Evolutionary conservation across 2,329 filamentous ascomycete species (phyloP).

Genomic region (Colletotrichum lupini): DNA sequence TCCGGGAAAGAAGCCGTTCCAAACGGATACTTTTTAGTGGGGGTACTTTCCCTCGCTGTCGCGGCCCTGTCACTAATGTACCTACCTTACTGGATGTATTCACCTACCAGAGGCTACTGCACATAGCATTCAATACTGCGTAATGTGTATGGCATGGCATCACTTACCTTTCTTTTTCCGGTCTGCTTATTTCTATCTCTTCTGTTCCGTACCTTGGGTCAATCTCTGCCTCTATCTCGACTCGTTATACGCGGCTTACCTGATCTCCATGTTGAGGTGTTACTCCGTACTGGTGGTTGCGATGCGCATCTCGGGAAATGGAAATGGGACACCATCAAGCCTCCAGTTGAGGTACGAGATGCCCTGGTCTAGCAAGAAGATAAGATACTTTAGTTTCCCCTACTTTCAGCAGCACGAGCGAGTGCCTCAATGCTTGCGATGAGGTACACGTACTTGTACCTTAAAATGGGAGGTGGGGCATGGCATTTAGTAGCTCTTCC

Average conservation of each 20-base stretch:
- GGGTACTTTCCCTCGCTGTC: slow-evolving; percentile 4
- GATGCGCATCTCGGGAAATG: neutral
- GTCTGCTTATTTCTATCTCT: neutral
- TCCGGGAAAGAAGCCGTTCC: slow-evolving; percentile 16
- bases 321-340: neutral
- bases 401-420: neutral
- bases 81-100: neutral
- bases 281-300: neutral
- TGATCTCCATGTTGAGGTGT: neutral
- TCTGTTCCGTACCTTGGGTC: neutral
- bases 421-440: neutral
- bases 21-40: slow-evolving; percentile 20
- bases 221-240: neutral
- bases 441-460: neutral
- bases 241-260: too few relatives aligned
- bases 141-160: too few relatives aligned
- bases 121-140: neutral
- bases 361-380: neutral
- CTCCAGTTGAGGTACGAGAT: neutral
- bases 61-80: slow-evolving; percentile 7
- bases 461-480: slow-evolving; percentile 6
- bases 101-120: too few relatives aligned
- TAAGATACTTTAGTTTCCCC: neutral
- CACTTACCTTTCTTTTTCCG: neutral
- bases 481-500: slow-evolving; percentile 24